A percentile compares a stretch with the other conserved stretches of the same genome.
Evolutionary conservation across 495 filamentous ascomycete species (phyloP).

Genomic region (Aspergillus asperescens): DNA sequence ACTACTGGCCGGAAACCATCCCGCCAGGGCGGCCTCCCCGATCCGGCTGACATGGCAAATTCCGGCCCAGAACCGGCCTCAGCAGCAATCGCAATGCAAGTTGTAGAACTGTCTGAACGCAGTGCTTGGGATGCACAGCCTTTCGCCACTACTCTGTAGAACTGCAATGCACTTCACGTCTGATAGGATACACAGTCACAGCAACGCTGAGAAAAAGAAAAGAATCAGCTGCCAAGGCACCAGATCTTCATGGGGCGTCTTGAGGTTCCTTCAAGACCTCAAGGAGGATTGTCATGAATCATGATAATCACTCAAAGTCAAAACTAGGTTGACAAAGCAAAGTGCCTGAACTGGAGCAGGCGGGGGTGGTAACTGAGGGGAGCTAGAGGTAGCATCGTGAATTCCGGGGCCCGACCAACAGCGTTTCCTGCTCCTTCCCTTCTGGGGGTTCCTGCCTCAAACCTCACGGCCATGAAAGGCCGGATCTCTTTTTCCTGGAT

Average conservation of each 20-base stretch:
- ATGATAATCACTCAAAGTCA: neutral
- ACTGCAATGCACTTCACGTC: neutral
- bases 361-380: neutral
- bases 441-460: constrained; percentile 18
- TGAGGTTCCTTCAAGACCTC: neutral
- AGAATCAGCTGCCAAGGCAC: constrained; percentile 5
- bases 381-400: constrained; percentile 6
- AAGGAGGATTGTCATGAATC: neutral
- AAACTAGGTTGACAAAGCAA: neutral
- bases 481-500: constrained; percentile 3
- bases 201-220: neutral
- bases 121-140: neutral
- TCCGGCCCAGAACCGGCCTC: neutral
- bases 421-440: constrained; percentile 10
- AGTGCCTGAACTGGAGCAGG: neutral
- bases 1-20: neutral
- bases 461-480: constrained; percentile 6
- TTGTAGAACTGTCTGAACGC: neutral
- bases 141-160: neutral
- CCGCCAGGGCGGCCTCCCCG: neutral
- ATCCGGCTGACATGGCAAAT: neutral
- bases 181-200: neutral
- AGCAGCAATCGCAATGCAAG: neutral
- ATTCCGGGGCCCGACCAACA: neutral
- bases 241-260: constrained; percentile 8